phyloP scores from a whole-genome alignment of 306 rosid species.

The Rosa lucieae region DNA sequence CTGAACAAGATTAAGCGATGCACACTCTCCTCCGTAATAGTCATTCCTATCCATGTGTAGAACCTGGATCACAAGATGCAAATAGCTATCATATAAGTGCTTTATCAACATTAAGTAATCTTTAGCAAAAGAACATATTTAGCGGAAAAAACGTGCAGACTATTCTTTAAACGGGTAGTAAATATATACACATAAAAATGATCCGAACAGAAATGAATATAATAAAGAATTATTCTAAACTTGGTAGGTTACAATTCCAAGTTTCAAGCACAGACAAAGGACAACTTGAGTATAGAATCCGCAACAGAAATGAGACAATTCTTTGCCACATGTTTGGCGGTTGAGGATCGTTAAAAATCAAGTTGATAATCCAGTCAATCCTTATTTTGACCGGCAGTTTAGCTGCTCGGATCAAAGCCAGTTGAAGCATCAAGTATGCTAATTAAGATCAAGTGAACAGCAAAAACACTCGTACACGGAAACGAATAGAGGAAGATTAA shows the following conservation, averaged over 20 bases:
- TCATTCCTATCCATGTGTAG: constrained; percentile 98
- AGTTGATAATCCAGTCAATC: neutral
- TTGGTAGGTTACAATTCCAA: neutral
- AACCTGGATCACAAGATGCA: constrained; percentile 45
- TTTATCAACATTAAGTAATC: neutral
- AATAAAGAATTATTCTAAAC: neutral
- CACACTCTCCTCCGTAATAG: constrained; percentile 91
- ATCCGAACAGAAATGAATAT: too few relatives aligned
- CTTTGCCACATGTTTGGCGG: neutral
- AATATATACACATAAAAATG: too few relatives aligned
- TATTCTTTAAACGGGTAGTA: neutral
- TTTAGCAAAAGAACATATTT: neutral
- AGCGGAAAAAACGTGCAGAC: too few relatives aligned
- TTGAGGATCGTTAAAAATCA: neutral
- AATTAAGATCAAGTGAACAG: neutral
- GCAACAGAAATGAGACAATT: neutral
- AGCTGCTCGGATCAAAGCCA: neutral
- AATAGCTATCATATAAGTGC: neutral
- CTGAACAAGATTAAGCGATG: constrained; percentile 90
- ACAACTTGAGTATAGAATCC: neutral
- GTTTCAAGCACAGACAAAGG: neutral
- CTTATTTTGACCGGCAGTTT: neutral
- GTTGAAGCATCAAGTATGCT: neutral
- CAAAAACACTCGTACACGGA: neutral
- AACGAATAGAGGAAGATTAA: neutral